These are phyloP conservation scores for Malus sylvestris DNA, from an alignment of 306 rosid genomes.

Conservation along the genomic window DNA sequence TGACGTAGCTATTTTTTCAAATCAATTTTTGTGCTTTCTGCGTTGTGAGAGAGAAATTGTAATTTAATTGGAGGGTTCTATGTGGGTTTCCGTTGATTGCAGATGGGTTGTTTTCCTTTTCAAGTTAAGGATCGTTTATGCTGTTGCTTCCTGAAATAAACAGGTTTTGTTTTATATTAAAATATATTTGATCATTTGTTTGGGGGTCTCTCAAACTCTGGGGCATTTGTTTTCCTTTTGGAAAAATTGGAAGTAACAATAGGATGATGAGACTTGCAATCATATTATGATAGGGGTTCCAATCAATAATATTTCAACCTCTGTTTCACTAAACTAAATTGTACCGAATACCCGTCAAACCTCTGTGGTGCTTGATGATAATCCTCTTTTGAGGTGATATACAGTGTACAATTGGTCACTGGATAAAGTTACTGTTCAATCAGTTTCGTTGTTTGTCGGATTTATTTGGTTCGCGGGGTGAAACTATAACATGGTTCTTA, in stretches of 20 bases:
- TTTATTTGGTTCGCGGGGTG: not conserved
- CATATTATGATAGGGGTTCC: not conserved
- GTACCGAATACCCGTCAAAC: not conserved
- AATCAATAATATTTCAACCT: not conserved
- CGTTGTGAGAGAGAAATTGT: not conserved
- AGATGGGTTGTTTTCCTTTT: slow-evolving; percentile 1
- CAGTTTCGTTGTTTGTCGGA: not conserved
- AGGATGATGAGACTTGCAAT: not conserved
- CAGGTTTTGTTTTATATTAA: not conserved
- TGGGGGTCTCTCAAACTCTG: not conserved
- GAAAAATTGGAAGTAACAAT: not conserved
- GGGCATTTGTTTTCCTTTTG: not conserved
- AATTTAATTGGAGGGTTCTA: slow-evolving; percentile 22
- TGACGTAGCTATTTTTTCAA: not conserved
- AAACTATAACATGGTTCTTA: not conserved
- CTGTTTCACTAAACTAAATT: not conserved
- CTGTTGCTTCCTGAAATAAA: not conserved
- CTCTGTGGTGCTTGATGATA: not conserved
- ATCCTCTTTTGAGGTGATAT: slow-evolving; percentile 1
- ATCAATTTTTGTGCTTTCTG: not conserved
- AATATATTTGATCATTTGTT: not conserved
- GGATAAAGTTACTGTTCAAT: not conserved
- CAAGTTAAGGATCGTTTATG: not conserved
- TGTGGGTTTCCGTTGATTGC: slow-evolving; percentile 5
- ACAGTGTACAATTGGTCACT: not conserved